Evolutionary conservation across 805 yeast species (phyloP).

Genomic region (Kazachstania viticola): DNA sequence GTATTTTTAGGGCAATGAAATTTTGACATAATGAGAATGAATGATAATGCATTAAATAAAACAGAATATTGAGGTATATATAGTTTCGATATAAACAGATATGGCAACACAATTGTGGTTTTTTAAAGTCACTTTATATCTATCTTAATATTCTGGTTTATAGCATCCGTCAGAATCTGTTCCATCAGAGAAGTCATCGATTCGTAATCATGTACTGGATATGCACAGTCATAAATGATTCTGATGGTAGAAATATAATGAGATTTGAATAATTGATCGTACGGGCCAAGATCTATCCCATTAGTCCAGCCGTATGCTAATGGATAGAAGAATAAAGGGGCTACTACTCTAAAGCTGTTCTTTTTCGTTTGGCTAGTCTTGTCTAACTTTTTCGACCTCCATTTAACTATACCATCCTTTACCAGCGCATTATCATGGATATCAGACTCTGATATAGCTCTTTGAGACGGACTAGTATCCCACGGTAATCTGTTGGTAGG

Average conservation of each 20-base stretch:
- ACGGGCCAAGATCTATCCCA: constrained; percentile 43
- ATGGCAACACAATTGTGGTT: not conserved
- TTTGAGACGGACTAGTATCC: constrained; percentile 8
- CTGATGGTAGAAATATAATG: constrained; percentile 41
- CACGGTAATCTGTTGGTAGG: constrained; percentile 27
- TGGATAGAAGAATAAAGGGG: constrained; percentile 40
- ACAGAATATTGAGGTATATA: no score
- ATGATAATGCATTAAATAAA: no score
- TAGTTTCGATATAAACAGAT: not conserved
- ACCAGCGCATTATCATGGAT: not conserved
- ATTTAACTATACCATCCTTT: constrained; percentile 5
- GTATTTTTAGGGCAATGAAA: no score
- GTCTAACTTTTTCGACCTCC: constrained; percentile 28
- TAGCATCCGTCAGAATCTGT: constrained; percentile 11
- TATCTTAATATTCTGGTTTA: not conserved
- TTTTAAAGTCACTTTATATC: no score
- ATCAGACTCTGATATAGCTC: not conserved
- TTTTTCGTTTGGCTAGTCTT: not conserved
- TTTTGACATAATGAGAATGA: no score
- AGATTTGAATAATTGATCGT: constrained; percentile 37
- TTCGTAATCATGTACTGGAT: constrained; percentile 32
- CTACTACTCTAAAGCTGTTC: constrained; percentile 28
- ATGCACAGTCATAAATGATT: constrained; percentile 36
- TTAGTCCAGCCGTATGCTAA: constrained; percentile 42
- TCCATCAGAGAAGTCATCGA: constrained; percentile 24